Percentiles rank a stretch among this genome's conserved stretches.
These are phyloP conservation scores for Pleomassaria siparia DNA, from an alignment of 2,329 filamentous ascomycete genomes.

Conservation along the genomic window DNA sequence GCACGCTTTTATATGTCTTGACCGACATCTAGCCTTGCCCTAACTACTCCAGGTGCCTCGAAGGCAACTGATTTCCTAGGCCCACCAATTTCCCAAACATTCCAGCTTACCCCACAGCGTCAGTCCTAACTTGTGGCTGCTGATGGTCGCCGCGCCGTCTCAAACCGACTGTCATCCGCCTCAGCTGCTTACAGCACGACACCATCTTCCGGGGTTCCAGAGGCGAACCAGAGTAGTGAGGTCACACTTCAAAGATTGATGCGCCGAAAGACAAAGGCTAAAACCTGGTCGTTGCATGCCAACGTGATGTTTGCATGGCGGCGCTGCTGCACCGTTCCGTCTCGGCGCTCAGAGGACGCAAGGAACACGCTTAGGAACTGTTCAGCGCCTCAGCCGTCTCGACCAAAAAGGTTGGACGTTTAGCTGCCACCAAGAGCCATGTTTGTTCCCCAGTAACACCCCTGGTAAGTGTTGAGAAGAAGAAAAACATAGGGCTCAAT, in stretches of 20 bases:
- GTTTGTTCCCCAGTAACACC: too few species aligned
- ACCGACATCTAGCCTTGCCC: neutral
- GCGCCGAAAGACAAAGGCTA: neutral
- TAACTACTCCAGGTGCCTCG: neutral
- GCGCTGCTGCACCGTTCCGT: neutral
- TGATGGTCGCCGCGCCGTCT: slow-evolving; percentile 7
- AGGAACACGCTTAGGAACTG: neutral
- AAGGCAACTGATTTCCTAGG: neutral
- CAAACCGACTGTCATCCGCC: slow-evolving; percentile 11
- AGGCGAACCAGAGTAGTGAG: neutral
- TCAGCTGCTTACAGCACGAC: slow-evolving; percentile 12
- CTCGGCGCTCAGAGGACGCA: neutral
- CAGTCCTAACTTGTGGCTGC: slow-evolving; percentile 2
- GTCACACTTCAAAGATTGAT: neutral
- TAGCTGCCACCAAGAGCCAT: too few species aligned
- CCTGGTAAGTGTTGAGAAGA: too few species aligned
- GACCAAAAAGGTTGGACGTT: too few species aligned
- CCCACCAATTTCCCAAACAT: neutral
- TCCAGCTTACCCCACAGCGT: neutral
- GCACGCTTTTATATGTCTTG: neutral
- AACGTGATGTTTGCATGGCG: neutral
- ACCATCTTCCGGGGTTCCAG: slow-evolving; percentile 7
- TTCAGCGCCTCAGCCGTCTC: too few species aligned
- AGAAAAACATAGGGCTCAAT: neutral
- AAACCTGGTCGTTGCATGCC: neutral